phyloP scores from a whole-genome alignment of 179 eudicot genomes.

The Beta macrorhiza region DNA sequence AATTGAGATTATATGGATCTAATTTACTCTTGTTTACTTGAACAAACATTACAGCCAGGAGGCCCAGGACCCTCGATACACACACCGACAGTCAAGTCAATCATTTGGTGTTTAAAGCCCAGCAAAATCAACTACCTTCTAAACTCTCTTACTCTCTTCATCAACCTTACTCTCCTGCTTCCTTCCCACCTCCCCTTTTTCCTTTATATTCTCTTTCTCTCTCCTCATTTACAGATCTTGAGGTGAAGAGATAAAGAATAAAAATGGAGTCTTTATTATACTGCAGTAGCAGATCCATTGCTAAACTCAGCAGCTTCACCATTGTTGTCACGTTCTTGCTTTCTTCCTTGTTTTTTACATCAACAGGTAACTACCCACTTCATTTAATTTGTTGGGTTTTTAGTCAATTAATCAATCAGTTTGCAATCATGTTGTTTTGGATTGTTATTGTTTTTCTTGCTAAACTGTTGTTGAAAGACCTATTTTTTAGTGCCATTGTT shows the following conservation, averaged over 20 bases:
- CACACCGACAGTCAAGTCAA: constrained; percentile 16
- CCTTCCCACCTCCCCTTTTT: neutral
- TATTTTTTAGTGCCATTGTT: too few relatives aligned
- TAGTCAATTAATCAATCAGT: neutral
- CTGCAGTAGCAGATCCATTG: constrained; percentile 22
- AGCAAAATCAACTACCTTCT: neutral
- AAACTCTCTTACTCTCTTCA: neutral
- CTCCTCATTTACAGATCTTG: constrained; percentile 19
- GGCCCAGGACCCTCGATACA: neutral
- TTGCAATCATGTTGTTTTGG: neutral
- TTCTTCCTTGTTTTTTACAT: constrained; percentile 30
- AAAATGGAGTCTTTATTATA: constrained; percentile 33
- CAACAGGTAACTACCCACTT: constrained; percentile 32
- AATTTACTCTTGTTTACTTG: neutral
- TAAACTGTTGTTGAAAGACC: too few relatives aligned
- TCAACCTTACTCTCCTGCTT: constrained; percentile 6
- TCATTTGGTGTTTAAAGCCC: constrained; percentile 14
- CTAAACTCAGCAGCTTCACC: constrained; percentile 29
- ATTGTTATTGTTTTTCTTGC: neutral
- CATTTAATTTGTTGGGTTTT: neutral
- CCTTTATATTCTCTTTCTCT: constrained; percentile 1
- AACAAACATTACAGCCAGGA: neutral
- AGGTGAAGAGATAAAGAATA: neutral
- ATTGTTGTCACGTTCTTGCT: constrained; percentile 25
- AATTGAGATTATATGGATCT: neutral